These are phyloP conservation scores for Asterella californica DNA, from an alignment of 225 moss, liverwort and hornwort genomes.

Conservation along the genomic window DNA sequence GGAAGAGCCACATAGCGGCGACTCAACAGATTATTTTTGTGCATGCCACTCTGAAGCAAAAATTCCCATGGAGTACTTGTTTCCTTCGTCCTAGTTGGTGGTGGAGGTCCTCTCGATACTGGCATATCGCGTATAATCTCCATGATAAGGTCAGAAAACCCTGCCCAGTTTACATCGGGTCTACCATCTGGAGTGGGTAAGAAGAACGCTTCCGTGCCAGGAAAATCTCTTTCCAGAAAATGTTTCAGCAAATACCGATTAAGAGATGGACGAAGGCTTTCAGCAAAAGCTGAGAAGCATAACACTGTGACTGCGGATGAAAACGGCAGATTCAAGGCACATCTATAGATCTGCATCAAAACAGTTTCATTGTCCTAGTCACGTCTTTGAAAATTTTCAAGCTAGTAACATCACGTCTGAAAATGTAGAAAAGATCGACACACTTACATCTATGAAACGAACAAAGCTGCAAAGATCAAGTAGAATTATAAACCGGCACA, in stretches of 20 bases:
- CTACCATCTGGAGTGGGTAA: conserved; percentile 70
- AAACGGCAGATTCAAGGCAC: conserved; percentile 68
- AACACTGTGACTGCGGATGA: conserved; percentile 73
- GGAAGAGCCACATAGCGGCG: conserved; percentile 68
- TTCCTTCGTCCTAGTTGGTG: conserved; percentile 43
- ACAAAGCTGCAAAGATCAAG: not conserved
- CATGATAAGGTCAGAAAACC: conserved; percentile 77
- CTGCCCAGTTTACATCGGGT: conserved; percentile 83
- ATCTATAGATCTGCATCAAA: conserved; percentile 62
- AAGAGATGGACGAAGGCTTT: conserved; percentile 89
- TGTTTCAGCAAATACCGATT: conserved; percentile 78
- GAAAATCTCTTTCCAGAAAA: conserved; percentile 77
- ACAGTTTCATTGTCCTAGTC: not conserved
- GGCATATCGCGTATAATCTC: conserved; percentile 94
- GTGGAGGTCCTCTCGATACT: conserved; percentile 37
- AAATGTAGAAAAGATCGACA: not conserved
- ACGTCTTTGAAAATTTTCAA: not conserved
- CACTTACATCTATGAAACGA: not conserved
- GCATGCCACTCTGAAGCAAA: conserved; percentile 75
- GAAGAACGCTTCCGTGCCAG: conserved; percentile 55
- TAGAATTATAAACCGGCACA: not conserved
- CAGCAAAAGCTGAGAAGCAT: conserved; percentile 81
- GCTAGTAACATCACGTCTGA: not conserved
- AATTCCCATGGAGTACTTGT: conserved; percentile 73
- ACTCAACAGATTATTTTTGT: conserved; percentile 71